A percentile compares a stretch with the other conserved stretches of the same genome.
Conservation (phyloP, 2,329 filamentous ascomycete genomes). For the Trichoderma arundinaceum region DNA sequence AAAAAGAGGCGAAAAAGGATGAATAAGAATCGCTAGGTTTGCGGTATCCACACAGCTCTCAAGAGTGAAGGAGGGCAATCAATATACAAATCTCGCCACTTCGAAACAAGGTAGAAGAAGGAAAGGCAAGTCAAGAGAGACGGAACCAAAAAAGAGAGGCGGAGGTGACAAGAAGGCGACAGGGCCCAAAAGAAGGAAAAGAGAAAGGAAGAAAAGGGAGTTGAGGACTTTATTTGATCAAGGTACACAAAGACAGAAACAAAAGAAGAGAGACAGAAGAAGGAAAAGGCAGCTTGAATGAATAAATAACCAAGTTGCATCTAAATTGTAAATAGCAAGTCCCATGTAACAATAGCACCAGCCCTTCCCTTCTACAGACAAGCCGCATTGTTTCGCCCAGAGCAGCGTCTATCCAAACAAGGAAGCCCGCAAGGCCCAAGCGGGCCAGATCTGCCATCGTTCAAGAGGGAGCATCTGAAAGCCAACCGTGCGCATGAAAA, state of each 20-base stretch:
- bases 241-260: background rate
- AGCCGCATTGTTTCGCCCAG: slow-evolving; percentile 11
- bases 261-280: background rate
- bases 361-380: slow-evolving; percentile 4
- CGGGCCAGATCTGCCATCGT: background rate
- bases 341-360: slow-evolving; percentile 11
- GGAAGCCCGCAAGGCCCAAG: slow-evolving; percentile 15
- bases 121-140: background rate
- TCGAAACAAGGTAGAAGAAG: background rate
- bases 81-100: slow-evolving; percentile 16
- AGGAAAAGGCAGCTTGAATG: slow-evolving; percentile 10
- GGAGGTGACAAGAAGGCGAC: slow-evolving; percentile 10
- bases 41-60: background rate
- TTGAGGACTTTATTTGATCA: background rate
- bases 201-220: background rate
- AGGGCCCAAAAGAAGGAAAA: background rate
- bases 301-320: slow-evolving; percentile 9
- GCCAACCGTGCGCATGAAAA: too few relatives aligned
- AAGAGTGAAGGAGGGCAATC: slow-evolving; percentile 9
- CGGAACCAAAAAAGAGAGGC: background rate
- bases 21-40: slow-evolving; percentile 6
- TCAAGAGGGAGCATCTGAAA: background rate
- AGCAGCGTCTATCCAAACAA: slow-evolving; percentile 26
- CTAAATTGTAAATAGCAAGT: slow-evolving; percentile 17
- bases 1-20: background rate